Base-by-base conservation (phyloP, 768 basidiomycete species). In the Russula sp. region DNA sequence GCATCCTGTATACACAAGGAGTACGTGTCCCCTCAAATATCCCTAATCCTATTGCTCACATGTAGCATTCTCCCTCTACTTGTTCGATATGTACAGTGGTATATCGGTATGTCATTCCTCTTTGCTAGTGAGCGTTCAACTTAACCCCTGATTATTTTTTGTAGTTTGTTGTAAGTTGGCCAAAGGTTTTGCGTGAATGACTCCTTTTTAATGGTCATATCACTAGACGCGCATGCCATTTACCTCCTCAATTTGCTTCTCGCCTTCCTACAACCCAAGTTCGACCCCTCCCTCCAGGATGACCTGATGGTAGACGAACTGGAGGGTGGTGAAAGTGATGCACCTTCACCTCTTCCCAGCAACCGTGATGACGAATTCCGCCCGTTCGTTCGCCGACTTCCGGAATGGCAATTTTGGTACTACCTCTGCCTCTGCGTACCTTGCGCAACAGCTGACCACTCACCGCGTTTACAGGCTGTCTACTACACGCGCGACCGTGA, bases 321-420 rank as follows among this genome's bases (percentile, higher is more conserved):
- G 20, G 97, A 99, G 71, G 97, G 95, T 20, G 90, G 87, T 2
- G 82, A 80, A 34, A 71, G 72, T 9, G 73, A 66, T 8, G 11
- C 78, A 5, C 79, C 79, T 4, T 75, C 77, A 42, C 79, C 85
- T 1, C 79, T 90, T 29, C 90, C 89, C 11, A 77, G 77, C 14
- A 68, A 84, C 76, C 75, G 85, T 53, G 96, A 99, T 70, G 97
- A 98, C 65, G 97, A 99, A 70, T 98, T 99, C 75, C 79, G 95
- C 63, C 97, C 97, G 6, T 99, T 99, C 73, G 94, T 99, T 60
- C 79, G 97, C 66, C 79, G 97, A 59, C 76, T 99, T 65, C 97
- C 97, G 38, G 93, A 96, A 76, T 96, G 93, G 91, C 90, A 95
- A 72, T 95, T 95, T 74, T 96, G 93, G 93, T 91, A 66, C 67